Evolutionary conservation across 345 rosid species (phyloP).

Genomic region (Ailanthus altissimus): DNA sequence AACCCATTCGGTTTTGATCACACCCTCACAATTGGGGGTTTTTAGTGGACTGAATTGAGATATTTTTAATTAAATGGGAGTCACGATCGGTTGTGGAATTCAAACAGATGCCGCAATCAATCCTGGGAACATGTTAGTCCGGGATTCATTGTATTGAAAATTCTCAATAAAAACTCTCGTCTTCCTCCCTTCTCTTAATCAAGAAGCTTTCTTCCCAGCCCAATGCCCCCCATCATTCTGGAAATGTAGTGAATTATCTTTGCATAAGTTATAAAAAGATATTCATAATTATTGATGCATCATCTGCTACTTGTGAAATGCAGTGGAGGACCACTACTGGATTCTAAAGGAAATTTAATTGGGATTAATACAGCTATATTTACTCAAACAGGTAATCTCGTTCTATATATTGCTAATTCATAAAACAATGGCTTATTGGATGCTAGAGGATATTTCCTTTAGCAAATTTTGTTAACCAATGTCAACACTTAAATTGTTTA

Average conservation of each 20-base stretch:
- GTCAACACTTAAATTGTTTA: background rate
- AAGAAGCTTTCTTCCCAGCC: background rate
- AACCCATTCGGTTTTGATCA: slow-evolving; percentile 99
- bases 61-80: slow-evolving; percentile 88
- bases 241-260: background rate
- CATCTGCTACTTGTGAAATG: slow-evolving; percentile 13
- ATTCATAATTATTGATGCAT: background rate
- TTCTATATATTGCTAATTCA: background rate
- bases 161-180: background rate
- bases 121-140: slow-evolving; percentile 86
- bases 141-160: background rate
- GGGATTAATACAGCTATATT: slow-evolving; percentile 94
- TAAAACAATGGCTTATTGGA: background rate
- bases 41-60: slow-evolving; percentile 92
- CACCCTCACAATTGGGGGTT: slow-evolving; percentile 93
- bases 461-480: background rate
- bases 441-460: background rate
- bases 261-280: background rate
- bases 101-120: slow-evolving; percentile 99
- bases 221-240: background rate
- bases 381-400: slow-evolving; percentile 76
- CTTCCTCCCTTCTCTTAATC: background rate
- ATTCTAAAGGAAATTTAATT: slow-evolving; percentile 87
- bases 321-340: slow-evolving; percentile 94
- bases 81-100: slow-evolving; percentile 91